A percentile compares a stretch with the other conserved stretches of the same genome.
phyloP scores from a whole-genome alignment of 1,139 yeast species.

The Candida frijolesensis region DNA sequence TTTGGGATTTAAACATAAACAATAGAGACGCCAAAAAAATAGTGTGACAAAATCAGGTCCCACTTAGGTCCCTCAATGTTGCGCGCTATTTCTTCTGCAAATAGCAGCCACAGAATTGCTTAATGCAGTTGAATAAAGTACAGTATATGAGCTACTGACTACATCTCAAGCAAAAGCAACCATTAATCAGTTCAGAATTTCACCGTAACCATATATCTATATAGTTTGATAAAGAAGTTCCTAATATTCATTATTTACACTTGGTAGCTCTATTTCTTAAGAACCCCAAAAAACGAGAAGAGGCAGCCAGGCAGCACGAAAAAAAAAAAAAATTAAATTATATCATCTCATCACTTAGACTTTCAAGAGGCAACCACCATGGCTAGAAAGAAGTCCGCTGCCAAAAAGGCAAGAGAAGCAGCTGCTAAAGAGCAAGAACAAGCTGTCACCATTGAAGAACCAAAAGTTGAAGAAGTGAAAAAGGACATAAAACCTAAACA shows the following conservation, averaged over 20 bases:
- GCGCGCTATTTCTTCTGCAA: too few relatives aligned
- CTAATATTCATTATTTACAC: neutral
- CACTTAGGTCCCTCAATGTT: too few relatives aligned
- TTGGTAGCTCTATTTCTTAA: neutral
- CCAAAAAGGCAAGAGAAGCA: slow-evolving; percentile 71
- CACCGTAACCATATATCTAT: neutral
- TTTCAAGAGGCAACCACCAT: slow-evolving; percentile 30
- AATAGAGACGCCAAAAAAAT: too few relatives aligned
- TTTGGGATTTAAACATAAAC: neutral
- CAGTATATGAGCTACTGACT: too few relatives aligned
- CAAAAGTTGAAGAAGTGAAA: slow-evolving; percentile 50
- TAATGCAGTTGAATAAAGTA: too few relatives aligned
- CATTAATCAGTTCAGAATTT: too few relatives aligned
- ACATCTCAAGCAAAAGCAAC: too few relatives aligned
- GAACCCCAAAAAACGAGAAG: neutral
- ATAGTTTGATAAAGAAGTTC: neutral
- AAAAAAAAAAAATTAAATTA: neutral
- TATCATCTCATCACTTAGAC: slow-evolving; percentile 4
- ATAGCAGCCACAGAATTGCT: too few relatives aligned
- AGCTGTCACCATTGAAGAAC: slow-evolving; percentile 64
- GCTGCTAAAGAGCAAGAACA: slow-evolving; percentile 19
- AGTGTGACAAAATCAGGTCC: too few relatives aligned
- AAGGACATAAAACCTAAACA: slow-evolving; percentile 1
- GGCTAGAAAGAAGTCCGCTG: slow-evolving; percentile 92
- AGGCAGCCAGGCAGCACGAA: neutral